A percentile compares a stretch with the other conserved stretches of the same genome.
These are phyloP conservation scores for Clarireedia sp. DNA, from an alignment of 2,329 filamentous ascomycete species.

Conservation along the genomic window DNA sequence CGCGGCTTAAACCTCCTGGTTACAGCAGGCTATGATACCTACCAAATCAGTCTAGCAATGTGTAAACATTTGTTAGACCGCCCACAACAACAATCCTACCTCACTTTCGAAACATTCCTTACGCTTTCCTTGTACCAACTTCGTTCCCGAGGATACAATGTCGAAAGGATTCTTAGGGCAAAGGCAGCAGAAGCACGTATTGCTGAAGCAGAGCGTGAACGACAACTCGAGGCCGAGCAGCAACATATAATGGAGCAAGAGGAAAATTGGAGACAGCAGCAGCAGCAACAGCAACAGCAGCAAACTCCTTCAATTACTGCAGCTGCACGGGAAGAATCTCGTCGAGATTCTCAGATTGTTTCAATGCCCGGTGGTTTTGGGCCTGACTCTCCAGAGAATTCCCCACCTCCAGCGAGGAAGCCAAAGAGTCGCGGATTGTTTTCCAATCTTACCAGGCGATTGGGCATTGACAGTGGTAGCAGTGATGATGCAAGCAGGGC, in stretches of 20 bases:
- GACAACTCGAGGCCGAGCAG: slow-evolving; percentile 65
- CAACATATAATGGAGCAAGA: slow-evolving; percentile 56
- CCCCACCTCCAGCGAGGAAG: slow-evolving; percentile 34
- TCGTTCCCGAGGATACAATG: slow-evolving; percentile 86
- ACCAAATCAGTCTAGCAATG: slow-evolving; percentile 84
- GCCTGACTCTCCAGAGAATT: slow-evolving; percentile 52
- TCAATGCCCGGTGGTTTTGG: slow-evolving; percentile 68
- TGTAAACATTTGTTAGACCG: slow-evolving; percentile 72
- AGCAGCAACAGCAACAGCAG: slow-evolving; percentile 22
- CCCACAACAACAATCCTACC: slow-evolving; percentile 79
- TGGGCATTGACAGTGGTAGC: slow-evolving; percentile 55
- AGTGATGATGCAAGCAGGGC: slow-evolving; percentile 10
- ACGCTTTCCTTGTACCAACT: slow-evolving; percentile 77
- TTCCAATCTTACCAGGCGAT: slow-evolving; percentile 54
- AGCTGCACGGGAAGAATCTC: slow-evolving; percentile 24
- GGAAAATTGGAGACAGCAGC: slow-evolving; percentile 33
- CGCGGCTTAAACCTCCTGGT: slow-evolving; percentile 66
- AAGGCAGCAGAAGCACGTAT: slow-evolving; percentile 84
- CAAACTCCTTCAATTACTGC: slow-evolving; percentile 13
- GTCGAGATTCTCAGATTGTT: slow-evolving; percentile 31
- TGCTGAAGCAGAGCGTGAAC: slow-evolving; percentile 73
- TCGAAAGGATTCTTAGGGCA: slow-evolving; percentile 82
- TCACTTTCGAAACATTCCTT: slow-evolving; percentile 86
- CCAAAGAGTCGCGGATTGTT: slow-evolving; percentile 49
- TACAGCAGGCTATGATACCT: slow-evolving; percentile 64